Base-by-base conservation (phyloP, 352 stramenopile species). In the Albugo laibachii region DNA sequence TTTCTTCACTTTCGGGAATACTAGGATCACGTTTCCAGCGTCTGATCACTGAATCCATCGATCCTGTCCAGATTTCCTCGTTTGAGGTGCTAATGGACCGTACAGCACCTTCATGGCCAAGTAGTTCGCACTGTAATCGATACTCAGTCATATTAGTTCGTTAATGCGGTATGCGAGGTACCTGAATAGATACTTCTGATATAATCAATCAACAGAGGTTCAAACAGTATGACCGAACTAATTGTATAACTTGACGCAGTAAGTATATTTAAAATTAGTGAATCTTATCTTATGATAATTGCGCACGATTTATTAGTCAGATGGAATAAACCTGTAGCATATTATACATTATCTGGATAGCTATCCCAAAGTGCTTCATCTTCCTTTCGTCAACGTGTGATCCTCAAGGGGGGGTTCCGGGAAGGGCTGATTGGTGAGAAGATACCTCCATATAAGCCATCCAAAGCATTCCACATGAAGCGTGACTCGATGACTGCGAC, bases 381-480 rank as follows among this genome's bases (percentile, higher is more conserved):
- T 31, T 31, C 24, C 24, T 31, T 31, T 10, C 8, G 24, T 31
- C 24, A 31, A 31, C 24, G 8, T 31, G 24, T 31, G 24, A 3
- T 31, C 24, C 24, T 82, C 73, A 41, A 71, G 42, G 5, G 54
- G 41, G 6, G 65, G 54, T 52, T 87, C 75, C 5, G 75, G 75
- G 51, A 87, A 87, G 10, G 71, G 75, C 57, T 80, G 65, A 50
- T 87, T 87, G 24, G 72, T 82, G 36, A 87, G 68, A 57, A 87
- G 40, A 51, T 87, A 87, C 36, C 75, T 71, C 75, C 75, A 87
- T 46, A 87, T 87, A 47, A 87, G 61, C 75, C 75, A 87, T 20
- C 75, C 75, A 45, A 87, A 87, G 52, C 74, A 81, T 53, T 87
- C 75, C 45, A 87, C 71, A 52, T 87, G 75, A 45, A 87, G 66